Evolutionary conservation across 2,329 filamentous ascomycete genomes (phyloP).

Genomic region (Teratosphaeriaceae sp.): DNA sequence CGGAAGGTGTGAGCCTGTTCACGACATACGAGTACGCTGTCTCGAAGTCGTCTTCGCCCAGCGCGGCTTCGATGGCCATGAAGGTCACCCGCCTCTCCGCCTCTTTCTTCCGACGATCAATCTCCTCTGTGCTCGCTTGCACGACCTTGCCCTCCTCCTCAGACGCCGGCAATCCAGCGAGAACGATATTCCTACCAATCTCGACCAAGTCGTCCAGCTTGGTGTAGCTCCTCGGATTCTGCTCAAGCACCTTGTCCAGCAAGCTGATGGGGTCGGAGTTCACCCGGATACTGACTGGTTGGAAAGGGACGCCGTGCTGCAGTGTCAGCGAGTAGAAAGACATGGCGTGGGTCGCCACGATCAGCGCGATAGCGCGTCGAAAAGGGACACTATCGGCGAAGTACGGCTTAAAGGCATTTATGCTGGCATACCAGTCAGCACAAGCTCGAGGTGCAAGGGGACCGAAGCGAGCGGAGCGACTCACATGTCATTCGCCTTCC

Average conservation of each 20-base stretch:
- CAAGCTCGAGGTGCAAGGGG: neutral
- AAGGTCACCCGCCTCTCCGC: conserved; percentile 64
- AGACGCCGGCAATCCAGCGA: conserved; percentile 35
- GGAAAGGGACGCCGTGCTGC: conserved; percentile 73
- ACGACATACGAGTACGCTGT: conserved; percentile 80
- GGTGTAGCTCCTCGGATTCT: conserved; percentile 68
- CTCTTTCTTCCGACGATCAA: conserved; percentile 17
- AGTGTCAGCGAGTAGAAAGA: conserved; percentile 71
- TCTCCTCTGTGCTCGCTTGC: conserved; percentile 18
- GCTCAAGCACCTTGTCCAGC: conserved; percentile 65
- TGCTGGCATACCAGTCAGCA: conserved; percentile 34
- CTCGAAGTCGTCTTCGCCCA: conserved; percentile 74
- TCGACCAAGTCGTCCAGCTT: conserved; percentile 65
- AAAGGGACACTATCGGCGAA: conserved; percentile 48
- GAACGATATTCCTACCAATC: conserved; percentile 61
- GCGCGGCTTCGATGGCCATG: conserved; percentile 73
- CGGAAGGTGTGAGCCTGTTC: conserved; percentile 51
- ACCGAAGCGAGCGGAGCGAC: no score
- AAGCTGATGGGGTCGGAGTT: conserved; percentile 69
- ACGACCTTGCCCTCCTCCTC: conserved; percentile 15
- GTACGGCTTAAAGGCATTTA: conserved; percentile 57
- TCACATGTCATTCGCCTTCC: conserved; percentile 70
- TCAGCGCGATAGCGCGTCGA: conserved; percentile 54
- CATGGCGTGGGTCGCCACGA: conserved; percentile 67
- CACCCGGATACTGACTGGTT: conserved; percentile 69